Percentiles rank a stretch among this genome's conserved stretches.
Conservation (phyloP, 345 rosid species). For the Salix brachista region DNA sequence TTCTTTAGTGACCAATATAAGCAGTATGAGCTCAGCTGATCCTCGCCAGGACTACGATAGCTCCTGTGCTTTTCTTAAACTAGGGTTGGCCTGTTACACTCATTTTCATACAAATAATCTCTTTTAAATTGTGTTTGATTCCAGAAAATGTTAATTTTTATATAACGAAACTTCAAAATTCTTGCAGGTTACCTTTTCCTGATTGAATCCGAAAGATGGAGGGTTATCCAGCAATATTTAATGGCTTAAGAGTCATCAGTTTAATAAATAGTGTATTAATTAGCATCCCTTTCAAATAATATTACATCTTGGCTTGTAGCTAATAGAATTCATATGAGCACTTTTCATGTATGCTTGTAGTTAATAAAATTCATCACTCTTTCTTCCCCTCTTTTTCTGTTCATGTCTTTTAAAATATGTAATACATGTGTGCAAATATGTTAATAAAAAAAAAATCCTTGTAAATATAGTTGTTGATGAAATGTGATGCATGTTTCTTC, state of each 20-base stretch:
- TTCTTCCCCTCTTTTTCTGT: too few relatives aligned
- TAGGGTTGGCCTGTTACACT: conserved; percentile 26
- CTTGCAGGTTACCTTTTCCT: conserved; percentile 24
- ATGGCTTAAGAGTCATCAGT: background rate
- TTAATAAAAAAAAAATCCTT: background rate
- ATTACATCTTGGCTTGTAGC: background rate
- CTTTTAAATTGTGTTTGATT: background rate
- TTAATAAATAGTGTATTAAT: too few relatives aligned
- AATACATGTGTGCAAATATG: background rate
- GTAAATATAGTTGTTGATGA: background rate
- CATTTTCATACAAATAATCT: background rate
- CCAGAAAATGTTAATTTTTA: background rate
- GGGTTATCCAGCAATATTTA: background rate
- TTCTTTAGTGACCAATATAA: conserved; percentile 8
- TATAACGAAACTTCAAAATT: background rate
- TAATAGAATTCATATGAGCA: background rate
- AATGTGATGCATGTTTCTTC: background rate
- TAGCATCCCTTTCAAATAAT: background rate
- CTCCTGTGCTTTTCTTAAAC: conserved; percentile 22
- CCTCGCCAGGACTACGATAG: conserved; percentile 11
- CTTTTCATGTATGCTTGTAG: background rate
- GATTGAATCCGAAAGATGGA: conserved; percentile 1
- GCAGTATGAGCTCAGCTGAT: conserved; percentile 15
- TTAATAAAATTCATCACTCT: background rate
- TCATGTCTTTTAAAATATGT: background rate